Base-by-base conservation (phyloP, 768 basidiomycete species). In the Leccinum olivaceopallidum region DNA sequence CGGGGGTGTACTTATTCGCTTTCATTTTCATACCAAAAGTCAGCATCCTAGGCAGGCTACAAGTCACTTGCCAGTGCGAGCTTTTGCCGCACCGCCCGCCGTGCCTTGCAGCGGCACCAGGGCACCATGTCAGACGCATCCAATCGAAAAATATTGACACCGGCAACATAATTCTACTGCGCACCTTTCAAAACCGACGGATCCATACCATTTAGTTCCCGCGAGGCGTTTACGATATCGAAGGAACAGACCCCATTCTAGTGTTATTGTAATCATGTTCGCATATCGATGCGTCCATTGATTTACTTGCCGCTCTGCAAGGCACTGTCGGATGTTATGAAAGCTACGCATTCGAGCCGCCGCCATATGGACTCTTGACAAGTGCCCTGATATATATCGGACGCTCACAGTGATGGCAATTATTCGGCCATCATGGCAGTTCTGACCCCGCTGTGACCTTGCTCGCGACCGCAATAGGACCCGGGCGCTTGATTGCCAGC, bases 201-300 rank as follows among this genome's bases (percentile, higher is more conserved):
- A 55, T 6, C 53, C 39, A 39, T 39, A 36, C 34, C 34, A 0
- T 9, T 36, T 20, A 1, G 22, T 22, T 55, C 58, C 58, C 58
- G 58, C 58, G 58, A 59, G 20, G 22, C 52, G 8, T 59, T 44
- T 54, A 53, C 58, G 51, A 22, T 28, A 59, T 30, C 30, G 30
- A 30, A 30, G 30, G 30, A 30, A 20, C 1, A 36, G 36, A 28
- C 24, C 34, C 36, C 53, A 20, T 13, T 20, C 44, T 20, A 20
- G 20, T 3, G 12, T 47, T 47, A 20, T 47, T 47, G 44, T 6
- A 47, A 47, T 47, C n/a, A 20, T 20, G n/a, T 6, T 44, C 44
- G 10, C 44, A 12, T 44, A 44, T 20, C 44, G n/a, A 12, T 20
- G n/a, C n/a, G 44, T 44, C n/a, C 44, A 20, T 18, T 44, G n/a